Base-by-base conservation (phyloP, 1,139 yeast genomes). In the Pichia sp. region DNA sequence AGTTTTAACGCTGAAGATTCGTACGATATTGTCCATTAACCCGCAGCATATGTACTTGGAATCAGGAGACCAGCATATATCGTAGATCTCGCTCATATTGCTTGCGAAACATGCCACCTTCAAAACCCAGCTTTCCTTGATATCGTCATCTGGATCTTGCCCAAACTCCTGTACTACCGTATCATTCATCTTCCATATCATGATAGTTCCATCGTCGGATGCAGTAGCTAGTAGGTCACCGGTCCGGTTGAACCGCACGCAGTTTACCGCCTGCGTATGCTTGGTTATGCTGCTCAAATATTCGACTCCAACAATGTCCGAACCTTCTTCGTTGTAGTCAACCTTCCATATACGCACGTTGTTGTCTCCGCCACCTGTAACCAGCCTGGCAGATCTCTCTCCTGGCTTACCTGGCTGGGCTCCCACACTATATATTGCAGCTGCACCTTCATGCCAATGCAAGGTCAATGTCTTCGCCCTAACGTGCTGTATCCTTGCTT, bases 331-430 rank as follows among this genome's bases (percentile, higher is more conserved):
- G 7, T 64, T 59, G 54, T 69, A 64, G 27, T 69, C 64, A 56
- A 76, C 61, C 53, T 68, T 67, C 84, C 95, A 85, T 40, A 90
- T 72, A 53, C 98, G 76, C 14, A 91, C 85, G 64, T 88, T 88
- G 66, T 88, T 89, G 68, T 93, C 99, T 44, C 98, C 98, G 16
- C 99, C 99, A 0, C 91, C 96, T 0, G 98, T 93, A 4, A 85
- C 93, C 44, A 93, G 72, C 47, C 93, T 76, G 14, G 64, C 65
- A 5, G 75, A 66, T 17, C 49, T 34, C 8, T 48, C 50, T 16
- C 54, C 57, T 6, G 53, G 45, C 24, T 34, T 49, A 7, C 42
- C 67, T 6, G 54, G 89, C 69, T 91, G 97, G 69, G 90, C 86
- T 58, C 84, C 84, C 1, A 88, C 84, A 31, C 92, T 80, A 69